Evolutionary conservation across 345 rosid genomes (phyloP), one percentile per base, ranked within the genome.

Genomic region (Euphorbia peplus): DNA sequence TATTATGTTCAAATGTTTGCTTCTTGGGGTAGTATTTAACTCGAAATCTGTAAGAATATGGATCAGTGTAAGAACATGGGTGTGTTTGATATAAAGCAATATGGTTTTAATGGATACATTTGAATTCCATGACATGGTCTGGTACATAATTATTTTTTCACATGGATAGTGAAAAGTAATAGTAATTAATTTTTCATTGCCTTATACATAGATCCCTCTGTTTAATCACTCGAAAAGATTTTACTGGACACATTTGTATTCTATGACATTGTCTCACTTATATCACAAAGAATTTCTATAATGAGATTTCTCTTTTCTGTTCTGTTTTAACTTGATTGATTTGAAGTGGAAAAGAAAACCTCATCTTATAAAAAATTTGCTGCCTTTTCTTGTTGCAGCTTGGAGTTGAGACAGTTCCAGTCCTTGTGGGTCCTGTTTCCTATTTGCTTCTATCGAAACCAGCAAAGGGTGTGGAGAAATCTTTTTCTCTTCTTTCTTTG

Each of bases 381-480:
- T 4, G 4, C 57, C 30, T 61, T 24, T 37, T 13, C 8, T 75
- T 35, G 16, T 19, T 79, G 83, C 90, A 93, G 98, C 95, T 91
- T 68, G 98, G 98, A 70, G 80, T 91, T 32, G 83, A 93, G 11
- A 93, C 98, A 5, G 87, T 93, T 35, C 98, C 98, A 30, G 86
- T 93, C 64, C 82, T 93, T 72, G 70, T 90, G 70, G 98, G 98
- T 53, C 98, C 98, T 61, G 98, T 93, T 68, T 87, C 97, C 35
- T 93, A 90, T 84, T 79, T 93, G 86, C 75, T 93, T 81, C 92
- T 93, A 41, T 90, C 98, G 22, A 93, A 93, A 81, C 96, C 89
- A 72, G 92, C 91, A 53, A 93, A 93, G 89, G 96, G 95, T 66
- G 92, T 91, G 67, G 92, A 91, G 65, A 90, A 90, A 83, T 82